phyloP scores from a whole-genome alignment of 2,329 filamentous ascomycete genomes.

The Monosporascus sp. region DNA sequence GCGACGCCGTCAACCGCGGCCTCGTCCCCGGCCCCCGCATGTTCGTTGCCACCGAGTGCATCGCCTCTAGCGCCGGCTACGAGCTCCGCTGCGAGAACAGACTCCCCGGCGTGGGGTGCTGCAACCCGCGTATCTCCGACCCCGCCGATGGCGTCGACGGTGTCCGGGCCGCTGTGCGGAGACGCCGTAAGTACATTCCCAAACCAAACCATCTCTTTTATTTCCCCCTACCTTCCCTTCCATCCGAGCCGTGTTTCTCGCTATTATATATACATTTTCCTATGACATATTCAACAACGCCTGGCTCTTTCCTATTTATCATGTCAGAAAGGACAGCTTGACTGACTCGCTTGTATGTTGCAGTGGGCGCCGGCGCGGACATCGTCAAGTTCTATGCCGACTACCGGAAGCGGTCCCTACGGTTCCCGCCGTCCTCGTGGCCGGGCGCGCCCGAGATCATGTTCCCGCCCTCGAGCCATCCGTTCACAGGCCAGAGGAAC shows the following conservation, averaged over 20 bases:
- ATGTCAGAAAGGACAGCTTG: too few relatives aligned
- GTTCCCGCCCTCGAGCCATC: slow-evolving; percentile 29
- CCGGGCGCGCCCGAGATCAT: slow-evolving; percentile 22
- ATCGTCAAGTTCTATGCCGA: slow-evolving; percentile 48
- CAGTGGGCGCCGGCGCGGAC: slow-evolving; percentile 41
- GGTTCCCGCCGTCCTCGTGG: slow-evolving; percentile 30
- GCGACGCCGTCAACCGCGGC: slow-evolving; percentile 49
- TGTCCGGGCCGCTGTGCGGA: slow-evolving; percentile 38
- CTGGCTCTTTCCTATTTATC: too few relatives aligned
- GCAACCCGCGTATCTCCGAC: slow-evolving; percentile 33
- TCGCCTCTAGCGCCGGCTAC: slow-evolving; percentile 45
- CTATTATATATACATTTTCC: not conserved
- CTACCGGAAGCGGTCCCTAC: slow-evolving; percentile 38
- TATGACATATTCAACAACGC: not conserved
- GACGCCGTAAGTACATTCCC: slow-evolving; percentile 19
- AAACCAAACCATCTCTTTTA: not conserved
- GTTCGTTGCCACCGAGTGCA: slow-evolving; percentile 47
- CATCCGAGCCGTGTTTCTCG: not conserved
- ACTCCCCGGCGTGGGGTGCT: slow-evolving; percentile 20
- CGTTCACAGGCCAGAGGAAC: slow-evolving; percentile 23
- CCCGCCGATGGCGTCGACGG: slow-evolving; percentile 42
- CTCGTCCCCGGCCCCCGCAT: slow-evolving; percentile 48
- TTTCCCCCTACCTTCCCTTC: not conserved
- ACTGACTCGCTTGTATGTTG: too few relatives aligned
- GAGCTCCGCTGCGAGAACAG: slow-evolving; percentile 42